Percentiles rank a stretch among this genome's conserved stretches.
phyloP scores from a whole-genome alignment of 148 eudicot genomes.

The Chenopodium quinoa region DNA sequence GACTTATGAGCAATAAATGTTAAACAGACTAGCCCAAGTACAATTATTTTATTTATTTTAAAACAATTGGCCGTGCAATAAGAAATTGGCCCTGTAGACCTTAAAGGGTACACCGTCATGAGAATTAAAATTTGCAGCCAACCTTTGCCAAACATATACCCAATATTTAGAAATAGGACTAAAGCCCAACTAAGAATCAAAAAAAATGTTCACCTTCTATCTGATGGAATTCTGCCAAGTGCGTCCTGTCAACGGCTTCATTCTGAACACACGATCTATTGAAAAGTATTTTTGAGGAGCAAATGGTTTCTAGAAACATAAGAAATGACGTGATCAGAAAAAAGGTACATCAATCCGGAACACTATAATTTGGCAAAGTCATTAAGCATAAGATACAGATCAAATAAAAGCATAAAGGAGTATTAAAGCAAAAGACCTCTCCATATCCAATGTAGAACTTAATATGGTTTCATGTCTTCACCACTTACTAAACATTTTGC shows the following conservation, averaged over 20 bases:
- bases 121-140: neutral
- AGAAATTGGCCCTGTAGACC: neutral
- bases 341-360: neutral
- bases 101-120: neutral
- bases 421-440: neutral
- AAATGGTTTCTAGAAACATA: slow-evolving; percentile 57
- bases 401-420: neutral
- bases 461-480: neutral
- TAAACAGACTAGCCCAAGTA: neutral
- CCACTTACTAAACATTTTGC: neutral
- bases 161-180: neutral
- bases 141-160: neutral
- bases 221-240: slow-evolving; percentile 96
- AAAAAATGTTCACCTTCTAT: slow-evolving; percentile 62
- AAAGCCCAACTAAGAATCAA: neutral
- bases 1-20: neutral
- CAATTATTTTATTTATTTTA: neutral
- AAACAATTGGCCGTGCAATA: neutral
- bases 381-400: neutral
- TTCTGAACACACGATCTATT: slow-evolving; percentile 95
- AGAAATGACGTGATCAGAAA: slow-evolving; percentile 2
- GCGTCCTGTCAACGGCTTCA: slow-evolving; percentile 98
- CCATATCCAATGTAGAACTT: neutral
- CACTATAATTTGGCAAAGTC: neutral
- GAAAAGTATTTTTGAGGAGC: slow-evolving; percentile 80